A percentile compares a stretch with the other conserved stretches of the same genome.
phyloP scores from a whole-genome alignment of 192 early-diverging fungal genomes.

The Gigaspora rosea region DNA sequence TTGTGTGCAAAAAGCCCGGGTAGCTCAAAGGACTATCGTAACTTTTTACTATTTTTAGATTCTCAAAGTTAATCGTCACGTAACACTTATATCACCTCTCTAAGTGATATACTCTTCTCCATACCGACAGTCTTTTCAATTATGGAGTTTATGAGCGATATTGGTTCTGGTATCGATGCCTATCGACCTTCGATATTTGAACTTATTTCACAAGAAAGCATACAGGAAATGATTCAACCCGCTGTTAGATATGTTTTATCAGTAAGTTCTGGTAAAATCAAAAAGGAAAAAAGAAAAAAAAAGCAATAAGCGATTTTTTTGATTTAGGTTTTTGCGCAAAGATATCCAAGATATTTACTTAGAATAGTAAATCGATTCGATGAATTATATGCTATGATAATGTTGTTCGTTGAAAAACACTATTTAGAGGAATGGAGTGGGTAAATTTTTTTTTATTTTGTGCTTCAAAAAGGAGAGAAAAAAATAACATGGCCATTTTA shows the following conservation, averaged over 20 bases:
- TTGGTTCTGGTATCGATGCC: conserved; percentile 69
- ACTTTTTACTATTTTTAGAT: background rate
- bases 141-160: conserved; percentile 89
- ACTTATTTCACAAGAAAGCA: conserved; percentile 80
- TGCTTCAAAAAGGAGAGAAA: background rate
- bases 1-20: background rate
- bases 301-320: background rate
- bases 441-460: too few relatives aligned
- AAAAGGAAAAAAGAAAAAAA: background rate
- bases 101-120: too few relatives aligned
- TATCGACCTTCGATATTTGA: conserved; percentile 90
- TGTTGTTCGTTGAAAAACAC: conserved; percentile 80
- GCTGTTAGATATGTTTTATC: conserved; percentile 82
- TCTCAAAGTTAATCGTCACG: background rate
- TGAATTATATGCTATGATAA: conserved; percentile 76
- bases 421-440: conserved; percentile 80
- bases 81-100: background rate
- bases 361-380: conserved; percentile 80
- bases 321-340: conserved; percentile 77
- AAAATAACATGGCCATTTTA: background rate
- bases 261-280: conserved; percentile 43
- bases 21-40: background rate
- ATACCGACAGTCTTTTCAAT: background rate
- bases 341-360: conserved; percentile 82
- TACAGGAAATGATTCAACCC: conserved; percentile 81